Evolutionary conservation across 352 stramenopile species (phyloP).

Genomic region (Pythium catenulatum): DNA sequence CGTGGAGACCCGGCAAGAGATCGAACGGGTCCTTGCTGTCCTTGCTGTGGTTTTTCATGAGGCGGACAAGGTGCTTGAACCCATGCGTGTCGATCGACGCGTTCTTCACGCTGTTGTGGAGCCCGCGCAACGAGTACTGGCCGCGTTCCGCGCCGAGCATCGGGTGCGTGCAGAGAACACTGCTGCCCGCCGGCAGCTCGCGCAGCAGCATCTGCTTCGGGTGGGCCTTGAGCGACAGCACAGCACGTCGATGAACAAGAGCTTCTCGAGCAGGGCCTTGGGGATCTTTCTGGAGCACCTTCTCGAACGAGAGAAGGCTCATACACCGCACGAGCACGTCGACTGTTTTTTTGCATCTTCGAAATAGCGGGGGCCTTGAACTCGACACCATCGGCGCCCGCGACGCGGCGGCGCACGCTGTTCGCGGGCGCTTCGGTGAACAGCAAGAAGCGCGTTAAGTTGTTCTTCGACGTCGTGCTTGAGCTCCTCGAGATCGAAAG

Average conservation of each 20-base stretch:
- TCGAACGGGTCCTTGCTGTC: conserved; percentile 98
- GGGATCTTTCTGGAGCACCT: conserved; percentile 82
- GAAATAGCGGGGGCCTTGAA: conserved; percentile 95
- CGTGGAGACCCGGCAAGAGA: conserved; percentile 98
- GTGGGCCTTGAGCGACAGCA: conserved; percentile 98
- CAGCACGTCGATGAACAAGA: conserved; percentile 97
- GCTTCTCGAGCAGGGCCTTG: conserved; percentile 81
- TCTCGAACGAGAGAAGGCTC: conserved; percentile 89
- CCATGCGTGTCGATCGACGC: conserved; percentile 97
- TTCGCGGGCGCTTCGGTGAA: conserved; percentile 72
- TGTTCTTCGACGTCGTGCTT: conserved; percentile 94
- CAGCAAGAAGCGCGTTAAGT: conserved; percentile 97
- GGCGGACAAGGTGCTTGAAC: conserved; percentile 97
- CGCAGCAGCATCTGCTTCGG: conserved; percentile 96
- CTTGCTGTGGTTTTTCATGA: conserved; percentile 97
- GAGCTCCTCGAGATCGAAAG: conserved; percentile 96
- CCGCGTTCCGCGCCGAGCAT: conserved; percentile 98
- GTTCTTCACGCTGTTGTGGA: conserved; percentile 93
- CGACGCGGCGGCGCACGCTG: conserved; percentile 43
- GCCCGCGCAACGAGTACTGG: conserved; percentile 95
- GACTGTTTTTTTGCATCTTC: no score
- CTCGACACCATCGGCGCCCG: conserved; percentile 60
- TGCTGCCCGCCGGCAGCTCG: conserved; percentile 91
- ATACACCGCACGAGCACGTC: conserved; percentile 97
- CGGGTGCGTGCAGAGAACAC: conserved; percentile 98